These are phyloP conservation scores for Crithidia thermophila DNA, from an alignment of 208 protist species.

Conservation along the genomic window DNA sequence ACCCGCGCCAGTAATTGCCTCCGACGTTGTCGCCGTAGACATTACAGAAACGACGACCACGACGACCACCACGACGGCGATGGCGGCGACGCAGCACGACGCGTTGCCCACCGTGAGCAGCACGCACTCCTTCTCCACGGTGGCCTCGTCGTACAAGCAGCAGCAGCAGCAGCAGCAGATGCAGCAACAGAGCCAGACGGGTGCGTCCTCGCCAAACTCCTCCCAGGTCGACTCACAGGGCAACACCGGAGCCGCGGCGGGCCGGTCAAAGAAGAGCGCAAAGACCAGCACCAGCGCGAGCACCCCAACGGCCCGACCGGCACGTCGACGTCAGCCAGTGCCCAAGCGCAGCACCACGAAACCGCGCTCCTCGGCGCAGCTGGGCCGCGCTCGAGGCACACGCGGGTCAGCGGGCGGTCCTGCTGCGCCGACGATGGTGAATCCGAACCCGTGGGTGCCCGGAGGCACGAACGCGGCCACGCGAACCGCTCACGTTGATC, in stretches of 20 bases:
- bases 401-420: neutral
- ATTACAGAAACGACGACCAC: neutral
- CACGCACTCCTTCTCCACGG: constrained; percentile 18
- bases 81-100: neutral
- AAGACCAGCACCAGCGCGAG: too few species aligned
- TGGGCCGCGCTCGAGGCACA: neutral
- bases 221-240: neutral
- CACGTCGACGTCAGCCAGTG: neutral
- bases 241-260: too few species aligned
- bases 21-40: neutral
- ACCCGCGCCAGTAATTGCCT: too few species aligned
- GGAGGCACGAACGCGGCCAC: neutral
- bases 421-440: neutral
- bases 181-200: neutral
- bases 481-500: neutral
- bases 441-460: constrained; percentile 25
- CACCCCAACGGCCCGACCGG: neutral
- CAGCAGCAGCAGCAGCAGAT: constrained; percentile 2
- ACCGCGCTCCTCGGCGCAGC: neutral
- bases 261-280: too few species aligned
- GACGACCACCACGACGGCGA: neutral
- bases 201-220: neutral
- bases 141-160: constrained; percentile 7
- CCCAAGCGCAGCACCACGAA: neutral
- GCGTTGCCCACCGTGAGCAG: constrained; percentile 2